These are phyloP conservation scores for Podospora bellae-mahoneyi DNA, from an alignment of 495 filamentous ascomycete species.

Conservation along the genomic window DNA sequence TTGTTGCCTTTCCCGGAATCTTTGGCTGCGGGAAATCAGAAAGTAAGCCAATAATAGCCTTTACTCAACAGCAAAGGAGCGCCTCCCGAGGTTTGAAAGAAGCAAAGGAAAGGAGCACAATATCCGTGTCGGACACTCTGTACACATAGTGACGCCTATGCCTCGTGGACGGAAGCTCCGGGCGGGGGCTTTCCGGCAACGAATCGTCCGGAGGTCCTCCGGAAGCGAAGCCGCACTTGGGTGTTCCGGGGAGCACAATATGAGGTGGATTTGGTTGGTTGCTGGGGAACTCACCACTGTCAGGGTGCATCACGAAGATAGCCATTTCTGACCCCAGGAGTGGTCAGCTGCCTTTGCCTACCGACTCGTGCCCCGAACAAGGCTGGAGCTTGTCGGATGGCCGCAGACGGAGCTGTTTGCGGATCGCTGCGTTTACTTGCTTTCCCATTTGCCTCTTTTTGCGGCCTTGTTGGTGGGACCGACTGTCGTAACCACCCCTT, in stretches of 20 bases:
- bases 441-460: neutral
- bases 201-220: constrained; percentile 3
- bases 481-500: neutral
- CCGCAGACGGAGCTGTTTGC: neutral
- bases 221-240: neutral
- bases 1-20: neutral
- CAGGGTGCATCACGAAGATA: too few relatives aligned
- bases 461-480: neutral
- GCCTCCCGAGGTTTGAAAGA: neutral
- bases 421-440: constrained; percentile 10
- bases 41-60: neutral
- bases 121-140: too few relatives aligned
- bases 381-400: constrained; percentile 9
- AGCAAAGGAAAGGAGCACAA: neutral
- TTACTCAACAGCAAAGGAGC: neutral
- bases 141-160: neutral
- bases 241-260: neutral
- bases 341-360: neutral
- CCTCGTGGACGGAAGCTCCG: neutral
- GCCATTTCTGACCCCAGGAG: neutral
- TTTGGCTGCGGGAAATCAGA: neutral
- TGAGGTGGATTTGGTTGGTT: too few relatives aligned
- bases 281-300: too few relatives aligned
- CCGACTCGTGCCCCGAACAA: neutral
- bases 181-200: neutral